Evolutionary conservation across 2,329 filamentous ascomycete species (phyloP), one percentile per base, ranked within the genome.

Genomic region (Penicillium polonicum): DNA sequence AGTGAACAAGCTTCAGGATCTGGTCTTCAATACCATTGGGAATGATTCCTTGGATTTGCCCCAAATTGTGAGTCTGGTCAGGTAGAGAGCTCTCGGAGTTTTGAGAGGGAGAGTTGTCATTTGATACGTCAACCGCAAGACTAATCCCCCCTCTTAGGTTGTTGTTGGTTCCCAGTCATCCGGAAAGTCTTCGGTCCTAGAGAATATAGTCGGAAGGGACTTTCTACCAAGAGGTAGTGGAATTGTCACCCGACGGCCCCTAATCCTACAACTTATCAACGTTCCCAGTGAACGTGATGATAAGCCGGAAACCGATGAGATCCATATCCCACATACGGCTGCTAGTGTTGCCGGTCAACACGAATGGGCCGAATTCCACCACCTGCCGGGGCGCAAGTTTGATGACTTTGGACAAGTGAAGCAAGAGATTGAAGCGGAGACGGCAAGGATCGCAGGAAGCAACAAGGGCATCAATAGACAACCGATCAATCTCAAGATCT

Each of bases 21-120:
- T 99, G 72, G 94, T 99, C 72, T 99, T 99, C 83, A 99, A 99
- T 80, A 99, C 94, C 67, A 99, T 99, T 77, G 94, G 94, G 78
- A 97, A 92, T 81, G 94, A 99, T 78, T 97, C 93, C 52, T 85
- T 99, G 60, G 94, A 99, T 78, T 82, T 99, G 57, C 94, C 94
- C 58, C 94, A 99, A 80, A 99, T 99, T 83, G 94, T 97, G 87
- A 73, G 87, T 80, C 19, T 23, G 29, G 42, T 54, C 48, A 41
- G 19, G 39, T 58, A 48, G 23, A 51, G 31, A 49, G 29, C 27
- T 29, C 31, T 33, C 39, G 21, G n/a, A 53, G 46, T 51, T 43
- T 41, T 19, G 45, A 10, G 43, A 56, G 36, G 19, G 36, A 42
- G 23, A 45, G 27, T 27, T 42, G 35, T 31, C 33, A 29, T 31